phyloP scores from a whole-genome alignment of 495 filamentous ascomycete species.

The Penicillium robsamsonii region DNA sequence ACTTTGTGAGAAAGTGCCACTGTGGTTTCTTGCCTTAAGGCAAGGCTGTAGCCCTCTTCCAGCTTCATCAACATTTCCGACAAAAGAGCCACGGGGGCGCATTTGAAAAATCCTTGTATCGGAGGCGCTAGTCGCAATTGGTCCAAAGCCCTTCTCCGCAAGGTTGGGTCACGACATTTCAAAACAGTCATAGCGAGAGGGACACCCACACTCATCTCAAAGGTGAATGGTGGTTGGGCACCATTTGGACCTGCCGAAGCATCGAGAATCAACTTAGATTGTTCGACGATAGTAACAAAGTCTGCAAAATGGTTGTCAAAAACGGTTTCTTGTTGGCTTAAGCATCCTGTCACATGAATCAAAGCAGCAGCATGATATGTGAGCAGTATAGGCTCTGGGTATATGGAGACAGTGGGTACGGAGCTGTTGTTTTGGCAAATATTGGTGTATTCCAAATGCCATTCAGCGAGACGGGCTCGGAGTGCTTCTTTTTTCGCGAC shows the following conservation, averaged over 20 bases:
- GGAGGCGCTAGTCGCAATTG: slow-evolving; percentile 27
- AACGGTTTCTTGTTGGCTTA: slow-evolving; percentile 15
- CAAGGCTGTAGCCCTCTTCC: slow-evolving; percentile 26
- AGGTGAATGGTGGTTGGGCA: slow-evolving; percentile 36
- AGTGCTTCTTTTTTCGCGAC: slow-evolving; percentile 10
- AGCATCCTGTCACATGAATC: slow-evolving; percentile 16
- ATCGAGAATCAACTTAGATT: slow-evolving; percentile 21
- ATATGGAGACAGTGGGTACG: not conserved
- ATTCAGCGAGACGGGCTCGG: slow-evolving; percentile 8
- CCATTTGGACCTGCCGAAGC: slow-evolving; percentile 19
- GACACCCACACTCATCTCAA: slow-evolving; percentile 35
- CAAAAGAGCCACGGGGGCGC: slow-evolving; percentile 14
- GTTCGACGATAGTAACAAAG: slow-evolving; percentile 34
- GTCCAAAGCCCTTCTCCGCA: slow-evolving; percentile 30
- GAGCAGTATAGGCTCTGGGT: slow-evolving; percentile 16
- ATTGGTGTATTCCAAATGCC: slow-evolving; percentile 12
- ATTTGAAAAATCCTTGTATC: slow-evolving; percentile 34
- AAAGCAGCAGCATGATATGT: slow-evolving; percentile 12
- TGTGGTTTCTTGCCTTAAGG: not conserved
- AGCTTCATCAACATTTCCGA: slow-evolving; percentile 27
- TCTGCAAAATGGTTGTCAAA: slow-evolving; percentile 26
- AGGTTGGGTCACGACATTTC: slow-evolving; percentile 32
- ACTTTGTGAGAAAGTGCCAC: not conserved
- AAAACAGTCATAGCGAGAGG: slow-evolving; percentile 36
- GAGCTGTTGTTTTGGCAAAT: not conserved